phyloP scores from a whole-genome alignment of 495 filamentous ascomycete genomes.

The Friedmanniomyces simplex region DNA sequence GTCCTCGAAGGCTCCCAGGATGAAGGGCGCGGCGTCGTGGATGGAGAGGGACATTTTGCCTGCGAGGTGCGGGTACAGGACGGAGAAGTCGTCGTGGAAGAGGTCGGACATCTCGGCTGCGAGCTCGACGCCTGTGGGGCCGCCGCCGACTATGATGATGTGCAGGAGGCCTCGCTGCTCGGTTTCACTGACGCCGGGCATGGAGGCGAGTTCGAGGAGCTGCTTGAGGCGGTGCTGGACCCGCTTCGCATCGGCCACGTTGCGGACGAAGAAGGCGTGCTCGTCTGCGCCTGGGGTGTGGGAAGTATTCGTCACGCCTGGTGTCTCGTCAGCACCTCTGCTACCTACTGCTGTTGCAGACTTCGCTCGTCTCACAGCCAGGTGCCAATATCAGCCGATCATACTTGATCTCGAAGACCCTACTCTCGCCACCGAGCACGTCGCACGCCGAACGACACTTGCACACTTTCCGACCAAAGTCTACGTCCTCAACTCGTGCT shows the following conservation, averaged over 20 bases:
- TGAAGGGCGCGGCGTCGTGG: conserved; percentile 29
- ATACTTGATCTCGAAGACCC: conserved; percentile 8
- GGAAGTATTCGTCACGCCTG: conserved; percentile 9
- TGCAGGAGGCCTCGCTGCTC: conserved; percentile 9
- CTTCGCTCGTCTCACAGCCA: neutral
- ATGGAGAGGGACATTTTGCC: conserved; percentile 23
- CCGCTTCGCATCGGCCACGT: conserved; percentile 6
- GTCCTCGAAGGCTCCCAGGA: conserved; percentile 24
- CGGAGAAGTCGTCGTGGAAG: conserved; percentile 10
- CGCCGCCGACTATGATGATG: conserved; percentile 17
- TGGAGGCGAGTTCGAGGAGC: conserved; percentile 11
- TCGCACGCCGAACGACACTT: conserved; percentile 5
- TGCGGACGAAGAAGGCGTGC: conserved; percentile 14
- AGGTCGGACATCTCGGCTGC: conserved; percentile 16
- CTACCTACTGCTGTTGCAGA: neutral
- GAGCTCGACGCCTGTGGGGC: conserved; percentile 11
- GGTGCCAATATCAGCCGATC: conserved; percentile 12
- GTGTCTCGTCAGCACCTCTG: neutral
- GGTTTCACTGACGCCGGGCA: conserved; percentile 1
- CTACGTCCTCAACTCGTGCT: conserved; percentile 10
- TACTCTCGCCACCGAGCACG: neutral
- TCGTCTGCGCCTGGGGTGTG: conserved; percentile 12
- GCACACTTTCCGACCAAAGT: neutral
- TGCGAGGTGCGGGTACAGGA: conserved; percentile 26
- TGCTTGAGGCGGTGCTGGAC: conserved; percentile 13